A percentile compares a stretch with the other conserved stretches of the same genome.
These are phyloP conservation scores for Carex sylvatica DNA, from an alignment of 202 grass and related monocot genomes.

Conservation along the genomic window DNA sequence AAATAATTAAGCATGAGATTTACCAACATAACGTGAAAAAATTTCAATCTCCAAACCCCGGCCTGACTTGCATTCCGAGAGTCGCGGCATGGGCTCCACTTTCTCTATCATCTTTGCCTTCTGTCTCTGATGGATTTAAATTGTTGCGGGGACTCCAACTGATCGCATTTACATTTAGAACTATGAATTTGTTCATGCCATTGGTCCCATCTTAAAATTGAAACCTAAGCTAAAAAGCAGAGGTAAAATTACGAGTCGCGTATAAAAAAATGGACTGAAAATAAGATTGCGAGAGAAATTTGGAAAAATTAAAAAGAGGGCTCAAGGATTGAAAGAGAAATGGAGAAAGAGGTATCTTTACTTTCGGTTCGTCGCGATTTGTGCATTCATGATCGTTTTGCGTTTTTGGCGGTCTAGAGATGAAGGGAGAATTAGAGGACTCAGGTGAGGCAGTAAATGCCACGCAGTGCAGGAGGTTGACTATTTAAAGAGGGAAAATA, in stretches of 20 bases:
- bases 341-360: neutral
- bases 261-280: neutral
- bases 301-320: neutral
- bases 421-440: neutral
- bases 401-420: constrained; percentile 12
- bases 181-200: constrained; percentile 14
- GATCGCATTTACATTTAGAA: neutral
- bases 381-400: constrained; percentile 1
- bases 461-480: constrained; percentile 21
- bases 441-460: constrained; percentile 5
- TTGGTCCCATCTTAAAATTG: neutral
- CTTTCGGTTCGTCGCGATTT: neutral
- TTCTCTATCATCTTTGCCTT: constrained; percentile 11
- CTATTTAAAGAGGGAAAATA: constrained; percentile 2
- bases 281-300: constrained; percentile 1
- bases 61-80: constrained; percentile 40
- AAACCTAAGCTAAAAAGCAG: neutral
- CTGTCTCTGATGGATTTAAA: neutral
- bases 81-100: constrained; percentile 32
- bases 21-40: constrained; percentile 86
- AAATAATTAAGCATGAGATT: neutral
- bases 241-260: neutral
- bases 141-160: neutral
- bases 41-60: constrained; percentile 60
- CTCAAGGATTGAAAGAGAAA: neutral